phyloP scores from a whole-genome alignment of 73 alveolate genomes.

The Paramecium sexaurelia region DNA sequence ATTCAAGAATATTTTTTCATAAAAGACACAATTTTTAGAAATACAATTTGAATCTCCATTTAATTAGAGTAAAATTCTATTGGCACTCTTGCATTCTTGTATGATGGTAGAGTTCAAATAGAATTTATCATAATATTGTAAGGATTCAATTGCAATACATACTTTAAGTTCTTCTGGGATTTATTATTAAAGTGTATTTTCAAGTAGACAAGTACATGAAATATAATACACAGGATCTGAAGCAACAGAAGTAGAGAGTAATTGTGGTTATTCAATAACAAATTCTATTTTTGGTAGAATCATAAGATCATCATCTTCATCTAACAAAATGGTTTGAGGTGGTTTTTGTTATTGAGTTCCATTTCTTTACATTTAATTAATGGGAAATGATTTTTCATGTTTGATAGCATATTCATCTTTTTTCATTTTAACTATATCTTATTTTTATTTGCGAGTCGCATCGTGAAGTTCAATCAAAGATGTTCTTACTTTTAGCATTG shows the following conservation, averaged over 20 bases:
- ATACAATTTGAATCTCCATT: neutral
- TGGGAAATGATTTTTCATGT: neutral
- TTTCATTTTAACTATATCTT: neutral
- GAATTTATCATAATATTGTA: neutral
- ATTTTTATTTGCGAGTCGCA: neutral
- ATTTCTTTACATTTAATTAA: neutral
- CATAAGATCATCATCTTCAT: constrained; percentile 30
- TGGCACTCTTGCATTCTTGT: neutral
- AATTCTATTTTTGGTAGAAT: constrained; percentile 9
- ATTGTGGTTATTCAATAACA: neutral
- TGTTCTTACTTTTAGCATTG: neutral
- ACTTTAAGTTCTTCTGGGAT: constrained; percentile 21
- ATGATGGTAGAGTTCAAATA: neutral
- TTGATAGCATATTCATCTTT: constrained; percentile 27
- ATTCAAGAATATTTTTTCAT: neutral
- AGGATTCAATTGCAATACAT: constrained; percentile 17
- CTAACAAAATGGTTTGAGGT: neutral
- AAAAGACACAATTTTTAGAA: neutral
- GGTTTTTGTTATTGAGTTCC: neutral
- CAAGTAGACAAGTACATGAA: constrained; percentile 5
- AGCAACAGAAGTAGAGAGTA: neutral
- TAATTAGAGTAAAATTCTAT: neutral
- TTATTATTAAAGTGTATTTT: neutral
- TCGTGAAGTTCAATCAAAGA: neutral
- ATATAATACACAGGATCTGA: neutral